phyloP scores from a whole-genome alignment of 164 flowering plant genomes.

The Tinospora cordifolia region DNA sequence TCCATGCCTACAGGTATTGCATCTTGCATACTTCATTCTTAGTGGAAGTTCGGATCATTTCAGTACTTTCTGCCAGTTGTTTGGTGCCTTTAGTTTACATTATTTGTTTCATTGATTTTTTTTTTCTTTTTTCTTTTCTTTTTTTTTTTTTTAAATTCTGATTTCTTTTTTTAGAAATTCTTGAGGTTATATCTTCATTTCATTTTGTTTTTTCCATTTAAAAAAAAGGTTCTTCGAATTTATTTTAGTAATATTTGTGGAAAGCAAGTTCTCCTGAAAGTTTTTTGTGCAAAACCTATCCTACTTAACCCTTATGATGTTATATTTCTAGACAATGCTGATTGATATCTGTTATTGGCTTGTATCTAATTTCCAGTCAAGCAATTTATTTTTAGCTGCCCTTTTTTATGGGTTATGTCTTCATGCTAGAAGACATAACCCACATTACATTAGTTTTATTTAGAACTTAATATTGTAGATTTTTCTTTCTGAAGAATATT shows the following conservation, averaged over 20 bases:
- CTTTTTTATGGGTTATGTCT: not conserved
- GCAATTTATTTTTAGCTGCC: not conserved
- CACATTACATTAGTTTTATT: too few relatives aligned
- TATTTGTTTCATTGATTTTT: not conserved
- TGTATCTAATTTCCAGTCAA: not conserved
- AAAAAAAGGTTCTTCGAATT: too few relatives aligned
- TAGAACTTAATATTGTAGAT: too few relatives aligned
- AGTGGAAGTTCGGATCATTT: not conserved
- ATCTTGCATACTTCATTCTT: not conserved
- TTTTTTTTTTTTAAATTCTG: too few relatives aligned
- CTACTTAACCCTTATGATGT: not conserved
- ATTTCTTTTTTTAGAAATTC: not conserved
- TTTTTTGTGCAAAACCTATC: not conserved
- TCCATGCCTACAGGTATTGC: slow-evolving; percentile 89
- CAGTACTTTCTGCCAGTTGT: not conserved
- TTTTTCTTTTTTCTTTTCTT: not conserved
- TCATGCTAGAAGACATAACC: not conserved
- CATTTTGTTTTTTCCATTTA: too few relatives aligned
- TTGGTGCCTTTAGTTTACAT: not conserved
- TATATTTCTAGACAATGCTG: not conserved
- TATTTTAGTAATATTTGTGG: not conserved
- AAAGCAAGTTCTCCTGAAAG: not conserved
- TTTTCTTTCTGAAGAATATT: not conserved
- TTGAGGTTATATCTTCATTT: too few relatives aligned
- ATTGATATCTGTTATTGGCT: not conserved